Evolutionary conservation across 164 flowering plant genomes (phyloP), one percentile per base, ranked within the genome.

Genomic region (Umbellularia californica): DNA sequence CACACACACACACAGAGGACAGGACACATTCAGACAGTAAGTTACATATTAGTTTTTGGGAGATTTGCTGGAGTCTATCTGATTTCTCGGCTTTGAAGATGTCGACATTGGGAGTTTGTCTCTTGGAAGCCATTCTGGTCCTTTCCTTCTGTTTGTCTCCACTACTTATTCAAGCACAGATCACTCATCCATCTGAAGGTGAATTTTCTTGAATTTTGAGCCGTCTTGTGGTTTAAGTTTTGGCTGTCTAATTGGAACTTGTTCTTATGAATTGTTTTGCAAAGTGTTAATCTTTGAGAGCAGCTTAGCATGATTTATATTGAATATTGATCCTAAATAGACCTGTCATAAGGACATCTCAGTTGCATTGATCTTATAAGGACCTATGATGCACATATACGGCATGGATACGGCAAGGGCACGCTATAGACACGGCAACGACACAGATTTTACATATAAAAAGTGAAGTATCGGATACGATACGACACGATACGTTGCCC

Each of bases 181-280:
- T 69, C 1, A 69, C 71, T 41, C 15, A 47, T 69, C 71, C 71
- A 9, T 35, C 71, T 20, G 71, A 69, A 69, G 71, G 71, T 69
- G 24, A n/a, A 5, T 13, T 35, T 41, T 17, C 55, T 35, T 69
- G 27, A 69, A n/a, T 47, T 69, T 41, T 15, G 23, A 47, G 41
- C 11, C 2, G 3, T 47, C 24, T 69, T 20, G 20, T 19, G 30
- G 41, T 13, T 30, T n/a, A 64, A 64, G 15, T 23, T 15, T 28
- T 30, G 20, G 6, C 19, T 64, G n/a, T 30, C 30, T 66, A 0
- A 15, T 66, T 66, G 35, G 19, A 66, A 11, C 47, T 66, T 66
- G 20, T 30, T 24, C 47, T 66, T 33, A 3, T 66, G 47, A 14
- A 23, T 25, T 10, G 28, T 24, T 64, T 25, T 10, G 23, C 2